Evolutionary conservation across 2,329 filamentous ascomycete species (phyloP), one percentile per base, ranked within the genome.

Genomic region (Seiridium cupressi): DNA sequence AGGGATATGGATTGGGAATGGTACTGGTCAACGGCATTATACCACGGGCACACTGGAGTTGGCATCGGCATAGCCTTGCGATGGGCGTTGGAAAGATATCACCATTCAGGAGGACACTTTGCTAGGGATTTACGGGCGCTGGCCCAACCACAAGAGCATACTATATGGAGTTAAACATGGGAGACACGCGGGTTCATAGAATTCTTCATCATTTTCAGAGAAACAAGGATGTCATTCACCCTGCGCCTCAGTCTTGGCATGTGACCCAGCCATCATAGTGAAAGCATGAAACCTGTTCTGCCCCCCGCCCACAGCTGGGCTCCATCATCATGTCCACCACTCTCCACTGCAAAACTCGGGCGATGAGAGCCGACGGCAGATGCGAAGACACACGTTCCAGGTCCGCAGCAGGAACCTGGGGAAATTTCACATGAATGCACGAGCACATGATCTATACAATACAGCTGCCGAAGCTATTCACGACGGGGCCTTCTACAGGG

Each of bases 21-120:
- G 51, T 35, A 36, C 26, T 8, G 44, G 10, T 34, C 44, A n/a
- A 49, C 32, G 55, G 55, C 55, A 57, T 57, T 57, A 57, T 57
- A 57, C 55, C 55, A 46, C 40, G 54, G 44, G 26, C 26, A 46
- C 54, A 40, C 9, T 18, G 54, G 42, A 47, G 38, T 56, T 44
- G 54, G 26, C 38, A 26, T 40, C 44, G 55, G 42, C 42, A 57
- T 44, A 57, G 32, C 46, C 26, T 38, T 31, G 35, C 42, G 18
- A 57, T n/a, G n/a, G 44, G 54, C 38, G 54, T 34, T 36, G 42
- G 38, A 35, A 26, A 56, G 38, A 46, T 48, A 44, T 55, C 35
- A 55, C 18, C 54, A 34, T 47, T 56, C 35, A 3, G 51, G 9
- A 10, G 35, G 51, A 54, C 18, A 54, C n/a, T 40, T 54, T 40